phyloP scores from a whole-genome alignment of 768 basidiomycete species.

The Neoboletus subvelutipes region DNA sequence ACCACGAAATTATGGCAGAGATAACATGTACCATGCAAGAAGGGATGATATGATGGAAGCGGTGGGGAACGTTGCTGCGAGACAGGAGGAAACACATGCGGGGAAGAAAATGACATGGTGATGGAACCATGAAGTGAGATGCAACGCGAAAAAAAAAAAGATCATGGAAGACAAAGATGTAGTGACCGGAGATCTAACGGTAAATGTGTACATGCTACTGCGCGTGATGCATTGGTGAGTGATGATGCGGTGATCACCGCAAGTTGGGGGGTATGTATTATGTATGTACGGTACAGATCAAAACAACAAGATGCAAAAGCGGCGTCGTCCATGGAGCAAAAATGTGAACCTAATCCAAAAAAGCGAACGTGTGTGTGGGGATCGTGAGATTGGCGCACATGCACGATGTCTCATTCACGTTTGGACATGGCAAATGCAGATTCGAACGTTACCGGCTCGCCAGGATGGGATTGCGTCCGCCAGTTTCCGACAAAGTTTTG shows the following conservation, averaged over 20 bases:
- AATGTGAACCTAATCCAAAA: background rate
- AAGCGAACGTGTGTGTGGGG: background rate
- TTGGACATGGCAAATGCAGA: constrained; percentile 63
- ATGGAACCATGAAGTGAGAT: background rate
- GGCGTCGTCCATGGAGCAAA: constrained; percentile 7
- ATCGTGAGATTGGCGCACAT: background rate
- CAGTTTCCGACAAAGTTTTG: constrained; percentile 72
- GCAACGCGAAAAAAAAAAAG: background rate
- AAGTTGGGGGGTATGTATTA: background rate
- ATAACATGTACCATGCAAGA: background rate
- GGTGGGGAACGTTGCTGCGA: background rate
- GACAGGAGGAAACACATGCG: background rate
- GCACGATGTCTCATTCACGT: constrained; percentile 32
- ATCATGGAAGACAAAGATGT: constrained; percentile 11
- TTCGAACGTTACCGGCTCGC: constrained; percentile 52
- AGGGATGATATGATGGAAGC: background rate
- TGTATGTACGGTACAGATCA: constrained; percentile 13
- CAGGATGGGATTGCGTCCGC: constrained; percentile 41
- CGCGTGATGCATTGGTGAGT: no score
- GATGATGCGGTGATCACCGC: constrained; percentile 8
- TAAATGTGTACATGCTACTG: constrained; percentile 15
- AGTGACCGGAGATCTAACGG: constrained; percentile 18
- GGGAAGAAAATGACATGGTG: background rate
- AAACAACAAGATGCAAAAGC: constrained; percentile 7
- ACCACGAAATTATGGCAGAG: background rate